Evolutionary conservation across 306 rosid species (phyloP), one percentile per base, ranked within the genome.

Genomic region (Mucuna pruriens): DNA sequence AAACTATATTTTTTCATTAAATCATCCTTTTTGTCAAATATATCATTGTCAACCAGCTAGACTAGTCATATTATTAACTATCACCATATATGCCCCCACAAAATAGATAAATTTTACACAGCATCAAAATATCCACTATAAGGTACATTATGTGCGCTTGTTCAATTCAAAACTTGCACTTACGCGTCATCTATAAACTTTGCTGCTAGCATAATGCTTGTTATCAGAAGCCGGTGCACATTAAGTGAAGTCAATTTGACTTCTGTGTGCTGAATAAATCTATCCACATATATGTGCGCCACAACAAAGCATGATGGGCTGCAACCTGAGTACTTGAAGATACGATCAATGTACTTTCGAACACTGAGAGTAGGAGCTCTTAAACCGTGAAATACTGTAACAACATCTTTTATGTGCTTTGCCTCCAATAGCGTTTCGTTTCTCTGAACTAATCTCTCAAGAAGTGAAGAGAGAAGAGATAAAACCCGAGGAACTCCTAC

Each of bases 301-400:
- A 90, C 85, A 51, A 96, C 92, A 26, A 96, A 96, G 89, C 99
- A 96, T 1, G 99, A 96, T 0, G 99, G 97, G 84, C 98, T 96
- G 90, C 99, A 96, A 19, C 94, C 86, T 3, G 95, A 88, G 87
- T 96, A 96, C 88, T 96, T 93, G 86, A 91, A 96, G 76, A 96
- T 90, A 9, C 99, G 94, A 66, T 93, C 94, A 40, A 93, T 80
- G 74, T 96, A 96, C 10, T 91, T 94, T 0, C 72, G 85, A 74
- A 96, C 87, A 81, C 97, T 88, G 75, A 96, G 71, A 72, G 87
- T 55, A 23, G 99, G 99, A 46, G 92, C 97, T 82, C 91, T 85
- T 80, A 88, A 61, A 65, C 99, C 99, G 52, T 93, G 99, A 77
- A 93, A 96, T 36, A 90, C 87, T 3, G 99, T 93, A 13, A 88